Conservation (phyloP, 1,284 basidiomycete species). For the Phylloboletellus chloephorus region DNA sequence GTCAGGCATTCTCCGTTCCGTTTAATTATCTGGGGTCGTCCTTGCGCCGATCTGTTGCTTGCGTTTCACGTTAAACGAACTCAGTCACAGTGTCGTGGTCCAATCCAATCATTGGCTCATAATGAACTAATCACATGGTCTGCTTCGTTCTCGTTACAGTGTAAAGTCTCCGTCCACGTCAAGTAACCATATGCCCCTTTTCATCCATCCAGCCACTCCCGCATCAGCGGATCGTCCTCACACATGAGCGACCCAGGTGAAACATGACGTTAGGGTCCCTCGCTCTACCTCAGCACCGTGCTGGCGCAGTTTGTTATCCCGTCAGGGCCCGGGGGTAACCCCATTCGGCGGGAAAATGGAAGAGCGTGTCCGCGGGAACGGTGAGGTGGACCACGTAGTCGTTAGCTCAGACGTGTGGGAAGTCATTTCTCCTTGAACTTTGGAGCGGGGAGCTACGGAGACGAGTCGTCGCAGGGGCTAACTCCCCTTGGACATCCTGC, state of each 20-base stretch:
- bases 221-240: slow-evolving; percentile 11
- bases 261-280: slow-evolving; percentile 17
- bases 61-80: slow-evolving; percentile 25
- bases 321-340: slow-evolving; percentile 20
- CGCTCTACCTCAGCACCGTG: slow-evolving; percentile 10
- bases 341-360: slow-evolving; percentile 1
- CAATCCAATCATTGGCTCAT: slow-evolving; percentile 10
- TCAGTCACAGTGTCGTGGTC: slow-evolving; percentile 7
- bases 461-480: not conserved
- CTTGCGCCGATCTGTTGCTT: slow-evolving; percentile 13
- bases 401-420: slow-evolving; percentile 27
- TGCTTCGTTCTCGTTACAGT: slow-evolving; percentile 26
- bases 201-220: slow-evolving; percentile 31
- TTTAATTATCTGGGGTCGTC: slow-evolving; percentile 19
- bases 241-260: slow-evolving; percentile 8
- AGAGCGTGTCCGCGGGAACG: slow-evolving; percentile 24
- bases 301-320: slow-evolving; percentile 18
- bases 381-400: slow-evolving; percentile 11
- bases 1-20: slow-evolving; percentile 15
- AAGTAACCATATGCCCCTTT: slow-evolving; percentile 55
- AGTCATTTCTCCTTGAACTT: slow-evolving; percentile 6
- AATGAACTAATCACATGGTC: slow-evolving; percentile 13
- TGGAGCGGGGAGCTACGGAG: slow-evolving; percentile 3
- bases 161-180: slow-evolving; percentile 45
- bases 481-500: too few species aligned